phyloP scores from a whole-genome alignment of 352 stramenopile species.

The Phytophthora pistaciae region DNA sequence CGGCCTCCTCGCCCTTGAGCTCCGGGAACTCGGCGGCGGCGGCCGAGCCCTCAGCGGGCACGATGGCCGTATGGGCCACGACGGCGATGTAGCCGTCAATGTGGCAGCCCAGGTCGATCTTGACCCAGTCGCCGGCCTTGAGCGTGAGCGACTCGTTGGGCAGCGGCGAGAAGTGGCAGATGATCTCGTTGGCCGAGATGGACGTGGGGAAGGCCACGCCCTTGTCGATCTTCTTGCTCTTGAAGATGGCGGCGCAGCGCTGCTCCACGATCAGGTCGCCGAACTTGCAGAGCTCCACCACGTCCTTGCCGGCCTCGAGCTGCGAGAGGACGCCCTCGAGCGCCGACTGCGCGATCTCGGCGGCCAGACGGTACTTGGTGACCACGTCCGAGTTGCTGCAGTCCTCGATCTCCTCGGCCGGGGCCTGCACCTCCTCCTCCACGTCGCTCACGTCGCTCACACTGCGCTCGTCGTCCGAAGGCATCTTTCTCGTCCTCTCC shows the following conservation, averaged over 20 bases:
- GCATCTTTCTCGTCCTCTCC: slow-evolving; percentile 30
- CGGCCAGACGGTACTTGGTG: slow-evolving; percentile 98
- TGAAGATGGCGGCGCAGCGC: slow-evolving; percentile 94
- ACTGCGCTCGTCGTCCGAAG: slow-evolving; percentile 50
- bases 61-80: slow-evolving; percentile 97
- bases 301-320: slow-evolving; percentile 93
- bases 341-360: slow-evolving; percentile 98
- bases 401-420: slow-evolving; percentile 82
- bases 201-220: slow-evolving; percentile 99
- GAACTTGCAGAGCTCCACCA: slow-evolving; percentile 97
- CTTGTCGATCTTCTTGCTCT: slow-evolving; percentile 98
- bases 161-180: slow-evolving; percentile 99
- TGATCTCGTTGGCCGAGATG: slow-evolving; percentile 98
- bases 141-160: slow-evolving; percentile 81
- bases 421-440: slow-evolving; percentile 64
- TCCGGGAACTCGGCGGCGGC: slow-evolving; percentile 66
- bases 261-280: slow-evolving; percentile 87
- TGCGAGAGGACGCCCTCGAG: slow-evolving; percentile 96
- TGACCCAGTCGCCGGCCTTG: slow-evolving; percentile 90
- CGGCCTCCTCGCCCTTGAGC: slow-evolving; percentile 82
- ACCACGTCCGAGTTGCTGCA: slow-evolving; percentile 93
- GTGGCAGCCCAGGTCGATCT: slow-evolving; percentile 98
- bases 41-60: slow-evolving; percentile 84
- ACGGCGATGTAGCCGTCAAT: slow-evolving; percentile 99
- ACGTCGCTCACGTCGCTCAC: slow-evolving; percentile 81